Conservation (phyloP, 306 rosid genomes). For the Prunus armeniaca region DNA sequence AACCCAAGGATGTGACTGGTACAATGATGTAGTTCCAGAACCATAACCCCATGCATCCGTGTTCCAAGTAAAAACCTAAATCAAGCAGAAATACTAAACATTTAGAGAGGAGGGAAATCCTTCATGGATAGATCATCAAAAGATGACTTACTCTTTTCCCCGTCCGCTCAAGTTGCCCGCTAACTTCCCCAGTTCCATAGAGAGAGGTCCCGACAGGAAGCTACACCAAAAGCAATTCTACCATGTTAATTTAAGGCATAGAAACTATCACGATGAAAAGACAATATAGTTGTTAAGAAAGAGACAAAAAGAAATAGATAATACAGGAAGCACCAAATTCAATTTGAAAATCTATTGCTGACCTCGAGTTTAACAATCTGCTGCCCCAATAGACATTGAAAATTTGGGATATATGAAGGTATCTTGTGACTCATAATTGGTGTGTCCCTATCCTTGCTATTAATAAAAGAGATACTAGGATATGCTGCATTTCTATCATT, state of each 20-base stretch:
- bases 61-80: slow-evolving; percentile 82
- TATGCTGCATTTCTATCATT: slow-evolving; percentile 56
- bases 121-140: background rate
- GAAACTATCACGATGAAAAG: background rate
- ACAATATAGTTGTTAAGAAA: background rate
- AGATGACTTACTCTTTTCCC: slow-evolving; percentile 68
- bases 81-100: slow-evolving; percentile 13
- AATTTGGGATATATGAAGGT: slow-evolving; percentile 59
- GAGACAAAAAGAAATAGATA: background rate
- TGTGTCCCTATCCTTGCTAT: slow-evolving; percentile 55
- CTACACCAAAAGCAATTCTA: slow-evolving; percentile 42
- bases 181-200: slow-evolving; percentile 91
- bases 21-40: slow-evolving; percentile 76
- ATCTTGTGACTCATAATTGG: slow-evolving; percentile 41
- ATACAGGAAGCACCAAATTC: background rate
- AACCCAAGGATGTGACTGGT: slow-evolving; percentile 99
- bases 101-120: slow-evolving; percentile 6
- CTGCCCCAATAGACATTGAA: slow-evolving; percentile 52
- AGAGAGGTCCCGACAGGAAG: slow-evolving; percentile 75
- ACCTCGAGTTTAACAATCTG: slow-evolving; percentile 81
- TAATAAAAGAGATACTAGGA: slow-evolving; percentile 74
- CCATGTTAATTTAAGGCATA: slow-evolving; percentile 11
- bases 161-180: slow-evolving; percentile 87
- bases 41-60: slow-evolving; percentile 86
- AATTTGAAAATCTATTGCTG: slow-evolving; percentile 13